These are phyloP conservation scores for Cantharellus cinnabarinus DNA, from an alignment of 768 basidiomycete genomes.

Conservation along the genomic window DNA sequence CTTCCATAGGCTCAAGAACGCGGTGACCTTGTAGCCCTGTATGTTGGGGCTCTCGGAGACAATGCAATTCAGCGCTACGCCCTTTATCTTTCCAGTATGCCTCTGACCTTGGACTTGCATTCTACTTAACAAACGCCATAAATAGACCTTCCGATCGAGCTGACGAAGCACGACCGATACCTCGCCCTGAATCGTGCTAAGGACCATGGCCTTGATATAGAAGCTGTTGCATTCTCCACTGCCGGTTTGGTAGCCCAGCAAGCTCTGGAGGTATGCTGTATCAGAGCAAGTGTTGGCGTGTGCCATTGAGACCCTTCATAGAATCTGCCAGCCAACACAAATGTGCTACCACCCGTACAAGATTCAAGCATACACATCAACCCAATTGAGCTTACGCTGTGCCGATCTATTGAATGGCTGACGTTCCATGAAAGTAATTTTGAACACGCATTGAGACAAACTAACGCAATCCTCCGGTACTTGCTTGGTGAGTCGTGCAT, in stretches of 20 bases:
- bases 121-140: neutral
- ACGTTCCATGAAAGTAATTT: conserved; percentile 56
- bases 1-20: conserved; percentile 32
- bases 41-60: conserved; percentile 75
- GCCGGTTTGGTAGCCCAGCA: conserved; percentile 30
- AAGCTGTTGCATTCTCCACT: conserved; percentile 56
- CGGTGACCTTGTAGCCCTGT: conserved; percentile 77
- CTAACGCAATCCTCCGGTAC: conserved; percentile 73
- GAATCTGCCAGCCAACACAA: neutral
- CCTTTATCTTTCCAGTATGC: conserved; percentile 47
- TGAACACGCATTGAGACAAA: conserved; percentile 59
- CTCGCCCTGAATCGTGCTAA: conserved; percentile 52
- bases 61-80: conserved; percentile 88
- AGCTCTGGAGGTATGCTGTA: neutral
- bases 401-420: conserved; percentile 89
- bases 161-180: conserved; percentile 30
- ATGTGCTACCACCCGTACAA: neutral
- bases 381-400: conserved; percentile 39
- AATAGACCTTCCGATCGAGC: conserved; percentile 1
- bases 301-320: neutral
- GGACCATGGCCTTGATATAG: conserved; percentile 69
- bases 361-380: conserved; percentile 15
- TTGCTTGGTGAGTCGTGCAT: conserved; percentile 50
- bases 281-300: neutral
- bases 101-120: neutral